Evolutionary conservation across 352 stramenopile species (phyloP), one percentile per base, ranked within the genome.

Genomic region (Globisporangium emineosum): DNA sequence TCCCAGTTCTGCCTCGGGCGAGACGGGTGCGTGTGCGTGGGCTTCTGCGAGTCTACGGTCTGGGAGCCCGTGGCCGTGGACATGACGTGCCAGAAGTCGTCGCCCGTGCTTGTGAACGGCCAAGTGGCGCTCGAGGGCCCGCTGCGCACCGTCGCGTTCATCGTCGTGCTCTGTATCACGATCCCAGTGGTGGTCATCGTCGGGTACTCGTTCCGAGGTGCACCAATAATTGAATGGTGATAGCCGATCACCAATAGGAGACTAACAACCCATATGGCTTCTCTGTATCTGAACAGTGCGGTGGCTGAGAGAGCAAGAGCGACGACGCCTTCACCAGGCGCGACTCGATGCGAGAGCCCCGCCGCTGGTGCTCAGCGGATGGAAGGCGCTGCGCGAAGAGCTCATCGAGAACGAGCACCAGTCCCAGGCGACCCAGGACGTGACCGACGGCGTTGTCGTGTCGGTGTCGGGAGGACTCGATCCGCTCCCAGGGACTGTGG

Each of bases 21-120:
- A 0, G 64, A 47, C 21, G 75, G 75, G 25, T 83, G 75, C 25
- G 64, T 83, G 35, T 83, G 75, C 32, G 64, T 80, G 47, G 63
- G 62, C 30, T 77, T 77, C 60, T 83, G 75, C 25, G 70, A 83
- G 64, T 77, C 72, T 23, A 25, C 47, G 2, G 29, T 65, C 27
- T 83, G 73, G 70, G 15, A 67, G n/a, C 32, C 60, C 32, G 64
- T 60, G 7, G 56, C 73, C 2, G 17, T 71, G 12, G 50, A 59
- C 2, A 57, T 67, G 25, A 64, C 73, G 6, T 80, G 73, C 33
- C 32, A 52, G 52, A 35, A 66, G 15, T 29, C 45, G 53, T 57
- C 62, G 10, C 17, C 17, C 3, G 71, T 43, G 25, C 21, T 27
- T 13, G 29, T 25, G 25, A 35, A 33, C 29, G n/a, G n/a, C 13